phyloP scores from a whole-genome alignment of 139 green algal genomes.

The Chlorella ohadii region DNA sequence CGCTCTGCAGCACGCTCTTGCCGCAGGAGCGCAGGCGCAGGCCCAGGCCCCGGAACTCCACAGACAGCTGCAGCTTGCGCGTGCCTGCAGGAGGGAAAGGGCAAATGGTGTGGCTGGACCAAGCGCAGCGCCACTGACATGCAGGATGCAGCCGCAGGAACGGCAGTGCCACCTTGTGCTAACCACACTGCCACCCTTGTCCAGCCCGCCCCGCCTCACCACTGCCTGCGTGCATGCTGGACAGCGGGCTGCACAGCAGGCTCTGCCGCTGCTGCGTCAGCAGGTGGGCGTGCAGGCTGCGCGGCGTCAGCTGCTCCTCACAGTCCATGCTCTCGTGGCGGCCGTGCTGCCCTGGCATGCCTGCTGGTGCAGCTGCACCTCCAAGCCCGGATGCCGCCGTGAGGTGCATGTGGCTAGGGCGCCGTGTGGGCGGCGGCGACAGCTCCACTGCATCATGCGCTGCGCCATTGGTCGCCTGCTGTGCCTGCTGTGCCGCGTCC shows the following conservation, averaged over 20 bases:
- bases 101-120: background rate
- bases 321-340: background rate
- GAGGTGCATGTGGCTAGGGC: background rate
- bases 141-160: background rate
- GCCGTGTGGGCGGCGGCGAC: background rate
- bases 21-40: constrained; percentile 49
- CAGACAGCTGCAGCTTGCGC: constrained; percentile 19
- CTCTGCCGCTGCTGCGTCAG: constrained; percentile 32
- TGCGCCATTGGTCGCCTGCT: background rate
- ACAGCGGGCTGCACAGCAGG: constrained; percentile 27
- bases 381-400: background rate
- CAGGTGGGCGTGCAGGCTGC: constrained; percentile 14
- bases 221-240: constrained; percentile 21
- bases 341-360: background rate
- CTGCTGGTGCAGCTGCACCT: background rate
- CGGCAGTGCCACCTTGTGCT: too few relatives aligned
- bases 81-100: background rate
- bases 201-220: background rate
- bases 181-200: background rate
- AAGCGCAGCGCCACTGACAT: background rate
- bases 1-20: constrained; percentile 55
- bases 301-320: constrained; percentile 10
- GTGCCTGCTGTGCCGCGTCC: background rate
- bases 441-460: background rate
- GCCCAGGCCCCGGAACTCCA: constrained; percentile 56